Evolutionary conservation across 129 eudicot species (phyloP).

Genomic region (Deinandra increscens): DNA sequence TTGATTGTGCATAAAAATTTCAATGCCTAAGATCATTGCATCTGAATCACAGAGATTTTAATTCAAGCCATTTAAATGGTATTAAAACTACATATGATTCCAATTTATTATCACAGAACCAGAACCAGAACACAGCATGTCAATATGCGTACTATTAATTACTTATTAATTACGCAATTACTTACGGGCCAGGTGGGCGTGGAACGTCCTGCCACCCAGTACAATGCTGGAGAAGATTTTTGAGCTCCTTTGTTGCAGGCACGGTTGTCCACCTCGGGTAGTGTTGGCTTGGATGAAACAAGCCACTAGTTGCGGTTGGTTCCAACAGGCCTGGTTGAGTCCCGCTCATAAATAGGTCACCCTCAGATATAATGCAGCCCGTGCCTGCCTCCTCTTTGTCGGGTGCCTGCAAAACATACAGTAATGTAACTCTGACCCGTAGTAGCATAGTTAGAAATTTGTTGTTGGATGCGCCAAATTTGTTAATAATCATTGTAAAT

Average conservation of each 20-base stretch:
- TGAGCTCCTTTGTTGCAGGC: slow-evolving; percentile 60
- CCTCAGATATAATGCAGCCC: slow-evolving; percentile 77
- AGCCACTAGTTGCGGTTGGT: slow-evolving; percentile 12
- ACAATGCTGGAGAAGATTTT: slow-evolving; percentile 48
- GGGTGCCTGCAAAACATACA: slow-evolving; percentile 56
- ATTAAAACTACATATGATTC: background rate
- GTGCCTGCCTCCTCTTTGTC: slow-evolving; percentile 57
- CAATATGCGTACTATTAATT: no score
- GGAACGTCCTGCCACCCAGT: slow-evolving; percentile 69
- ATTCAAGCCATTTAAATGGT: background rate
- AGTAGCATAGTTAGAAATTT: background rate
- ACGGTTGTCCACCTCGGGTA: slow-evolving; percentile 62
- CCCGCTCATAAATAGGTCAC: slow-evolving; percentile 61
- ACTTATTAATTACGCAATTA: no score
- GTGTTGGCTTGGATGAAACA: slow-evolving; percentile 62
- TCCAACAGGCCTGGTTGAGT: slow-evolving; percentile 51
- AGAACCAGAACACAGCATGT: no score
- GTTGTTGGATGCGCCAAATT: background rate
- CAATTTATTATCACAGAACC: no score
- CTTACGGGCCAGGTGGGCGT: slow-evolving; percentile 41
- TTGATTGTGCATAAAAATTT: no score
- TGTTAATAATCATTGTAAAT: background rate
- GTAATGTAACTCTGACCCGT: background rate
- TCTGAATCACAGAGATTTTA: background rate
- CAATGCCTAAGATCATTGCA: no score